Percentiles rank a stretch among this genome's conserved stretches.
phyloP scores from a whole-genome alignment of 2,329 filamentous ascomycete genomes.

The Monilinia vaccinii-corymbosi region DNA sequence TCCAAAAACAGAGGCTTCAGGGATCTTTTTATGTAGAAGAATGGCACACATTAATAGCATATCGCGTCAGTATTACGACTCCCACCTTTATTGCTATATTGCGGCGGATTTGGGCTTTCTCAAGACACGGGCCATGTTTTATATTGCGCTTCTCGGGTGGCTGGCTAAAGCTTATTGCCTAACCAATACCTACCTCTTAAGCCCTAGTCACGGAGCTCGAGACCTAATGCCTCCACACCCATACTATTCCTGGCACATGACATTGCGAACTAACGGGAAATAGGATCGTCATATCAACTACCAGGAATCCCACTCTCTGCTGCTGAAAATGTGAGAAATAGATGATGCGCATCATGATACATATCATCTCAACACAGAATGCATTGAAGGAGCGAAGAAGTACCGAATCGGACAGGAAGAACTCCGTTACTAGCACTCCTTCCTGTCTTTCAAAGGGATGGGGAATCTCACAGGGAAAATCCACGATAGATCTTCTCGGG shows the following conservation, averaged over 20 bases:
- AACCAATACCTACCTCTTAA: background rate
- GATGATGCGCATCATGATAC: background rate
- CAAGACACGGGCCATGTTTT: slow-evolving; percentile 4
- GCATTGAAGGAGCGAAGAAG: background rate
- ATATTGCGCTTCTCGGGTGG: slow-evolving; percentile 11
- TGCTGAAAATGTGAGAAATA: background rate
- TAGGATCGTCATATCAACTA: background rate
- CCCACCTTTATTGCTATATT: background rate
- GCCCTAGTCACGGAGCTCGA: slow-evolving; percentile 15
- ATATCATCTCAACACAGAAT: background rate
- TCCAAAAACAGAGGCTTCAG: background rate
- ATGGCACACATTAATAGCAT: background rate
- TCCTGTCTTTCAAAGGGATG: background rate
- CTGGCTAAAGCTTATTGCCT: slow-evolving; percentile 3
- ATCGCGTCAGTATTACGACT: background rate
- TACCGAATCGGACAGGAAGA: background rate
- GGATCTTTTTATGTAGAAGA: background rate
- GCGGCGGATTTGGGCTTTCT: slow-evolving; percentile 1
- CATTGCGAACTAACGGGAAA: background rate
- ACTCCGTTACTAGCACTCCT: background rate
- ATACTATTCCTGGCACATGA: background rate
- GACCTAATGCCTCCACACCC: slow-evolving; percentile 20
- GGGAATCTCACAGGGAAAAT: background rate
- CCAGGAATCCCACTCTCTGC: background rate
- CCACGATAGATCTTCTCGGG: background rate